These are phyloP conservation scores for Trichosporon sp. DNA, from an alignment of 1,284 basidiomycete genomes.

Conservation along the genomic window DNA sequence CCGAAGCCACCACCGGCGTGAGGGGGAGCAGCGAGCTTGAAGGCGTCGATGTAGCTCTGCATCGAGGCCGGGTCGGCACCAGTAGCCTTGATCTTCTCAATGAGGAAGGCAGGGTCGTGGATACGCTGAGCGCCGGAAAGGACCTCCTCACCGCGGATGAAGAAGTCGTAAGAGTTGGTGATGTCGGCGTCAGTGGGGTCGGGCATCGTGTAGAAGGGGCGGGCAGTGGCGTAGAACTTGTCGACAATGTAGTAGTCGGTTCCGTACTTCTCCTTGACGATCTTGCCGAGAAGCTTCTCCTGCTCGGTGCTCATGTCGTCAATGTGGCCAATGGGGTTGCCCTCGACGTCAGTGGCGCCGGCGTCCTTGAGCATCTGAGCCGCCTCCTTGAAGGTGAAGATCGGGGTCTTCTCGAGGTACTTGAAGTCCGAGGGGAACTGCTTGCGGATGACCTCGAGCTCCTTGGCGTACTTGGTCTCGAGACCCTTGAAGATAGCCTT, in stretches of 20 bases:
- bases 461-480: constrained; percentile 67
- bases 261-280: constrained; percentile 86
- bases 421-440: constrained; percentile 92
- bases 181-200: constrained; percentile 81
- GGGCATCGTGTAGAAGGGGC: constrained; percentile 98
- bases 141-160: constrained; percentile 99
- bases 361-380: constrained; percentile 78
- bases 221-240: constrained; percentile 75
- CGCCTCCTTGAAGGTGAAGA: constrained; percentile 79
- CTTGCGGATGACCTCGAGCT: constrained; percentile 70
- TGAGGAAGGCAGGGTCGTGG: constrained; percentile 79
- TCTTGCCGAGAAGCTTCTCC: constrained; percentile 82
- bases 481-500: constrained; percentile 77
- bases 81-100: constrained; percentile 68
- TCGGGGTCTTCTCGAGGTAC: constrained; percentile 72
- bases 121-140: constrained; percentile 95
- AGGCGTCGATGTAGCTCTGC: constrained; percentile 87
- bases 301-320: constrained; percentile 73
- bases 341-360: constrained; percentile 57
- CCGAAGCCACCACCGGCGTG: constrained; percentile 59
- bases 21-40: constrained; percentile 88
- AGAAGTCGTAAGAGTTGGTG: constrained; percentile 99
- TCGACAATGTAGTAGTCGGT: constrained; percentile 98
- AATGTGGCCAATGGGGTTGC: constrained; percentile 57
- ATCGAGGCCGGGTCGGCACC: constrained; percentile 77